These are phyloP conservation scores for Hyphochytrium catenoides DNA, from an alignment of 352 stramenopile species.

Conservation along the genomic window DNA sequence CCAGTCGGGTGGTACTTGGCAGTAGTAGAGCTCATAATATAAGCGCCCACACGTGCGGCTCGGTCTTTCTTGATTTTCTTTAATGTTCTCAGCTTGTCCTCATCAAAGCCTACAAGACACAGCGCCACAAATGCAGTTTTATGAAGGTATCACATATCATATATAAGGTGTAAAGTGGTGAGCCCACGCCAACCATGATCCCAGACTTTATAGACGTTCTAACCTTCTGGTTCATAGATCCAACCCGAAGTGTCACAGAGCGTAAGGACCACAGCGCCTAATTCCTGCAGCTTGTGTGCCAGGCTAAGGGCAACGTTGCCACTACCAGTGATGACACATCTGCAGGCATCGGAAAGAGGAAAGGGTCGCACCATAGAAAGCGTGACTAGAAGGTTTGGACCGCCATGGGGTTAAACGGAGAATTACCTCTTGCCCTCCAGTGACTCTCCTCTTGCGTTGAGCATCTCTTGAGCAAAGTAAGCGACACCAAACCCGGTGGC, in stretches of 20 bases:
- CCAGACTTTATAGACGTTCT: too few species aligned
- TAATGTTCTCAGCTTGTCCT: slow-evolving; percentile 34
- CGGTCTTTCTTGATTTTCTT: slow-evolving; percentile 55
- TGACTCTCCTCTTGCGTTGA: slow-evolving; percentile 70
- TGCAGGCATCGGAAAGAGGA: too few species aligned
- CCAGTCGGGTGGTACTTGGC: slow-evolving; percentile 56
- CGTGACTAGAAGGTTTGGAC: too few species aligned
- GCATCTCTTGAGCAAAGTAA: slow-evolving; percentile 80
- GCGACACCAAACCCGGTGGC: slow-evolving; percentile 75
- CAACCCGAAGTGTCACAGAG: slow-evolving; percentile 85
- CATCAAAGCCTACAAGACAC: slow-evolving; percentile 18
- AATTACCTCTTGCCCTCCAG: slow-evolving; percentile 86
- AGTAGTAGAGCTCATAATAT: slow-evolving; percentile 64
- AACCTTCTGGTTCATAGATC: slow-evolving; percentile 78
- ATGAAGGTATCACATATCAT: background rate
- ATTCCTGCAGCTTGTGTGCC: slow-evolving; percentile 78
- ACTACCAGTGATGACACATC: slow-evolving; percentile 84
- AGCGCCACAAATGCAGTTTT: background rate
- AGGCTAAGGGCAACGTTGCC: slow-evolving; percentile 80
- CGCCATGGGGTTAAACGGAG: too few species aligned
- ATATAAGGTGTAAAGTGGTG: too few species aligned
- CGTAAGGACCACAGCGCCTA: slow-evolving; percentile 84
- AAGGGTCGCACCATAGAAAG: too few species aligned
- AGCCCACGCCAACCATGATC: too few species aligned
- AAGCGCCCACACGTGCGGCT: slow-evolving; percentile 42